A percentile compares a stretch with the other conserved stretches of the same genome.
Conservation (phyloP, 345 rosid species). For the Erysimum cheiranthoides region DNA sequence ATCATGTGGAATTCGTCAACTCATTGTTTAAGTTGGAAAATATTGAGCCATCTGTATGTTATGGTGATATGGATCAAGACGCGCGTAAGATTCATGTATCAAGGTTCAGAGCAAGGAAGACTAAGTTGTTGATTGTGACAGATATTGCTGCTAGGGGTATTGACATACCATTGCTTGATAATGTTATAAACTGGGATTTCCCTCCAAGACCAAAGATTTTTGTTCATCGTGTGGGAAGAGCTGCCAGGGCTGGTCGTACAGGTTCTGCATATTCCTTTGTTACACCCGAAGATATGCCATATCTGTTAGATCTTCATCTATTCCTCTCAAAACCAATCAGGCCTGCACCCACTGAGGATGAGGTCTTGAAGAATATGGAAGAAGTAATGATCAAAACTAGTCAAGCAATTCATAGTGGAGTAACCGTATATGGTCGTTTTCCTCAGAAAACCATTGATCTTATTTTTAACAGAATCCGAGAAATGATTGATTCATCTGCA, state of each 20-base stretch:
- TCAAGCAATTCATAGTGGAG: constrained; percentile 77
- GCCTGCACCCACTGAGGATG: constrained; percentile 93
- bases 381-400: constrained; percentile 74
- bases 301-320: constrained; percentile 88
- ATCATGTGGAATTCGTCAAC: constrained; percentile 95
- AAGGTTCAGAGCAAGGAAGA: constrained; percentile 83
- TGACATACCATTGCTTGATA: constrained; percentile 95
- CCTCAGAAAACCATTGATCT: constrained; percentile 90
- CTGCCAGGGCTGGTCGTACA: constrained; percentile 93
- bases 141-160: constrained; percentile 99
- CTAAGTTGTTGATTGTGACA: constrained; percentile 89
- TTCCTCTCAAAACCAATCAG: constrained; percentile 86
- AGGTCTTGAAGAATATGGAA: constrained; percentile 82
- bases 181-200: constrained; percentile 97
- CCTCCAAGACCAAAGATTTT: constrained; percentile 95
- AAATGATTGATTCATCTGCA: constrained; percentile 79
- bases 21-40: constrained; percentile 78
- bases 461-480: constrained; percentile 72
- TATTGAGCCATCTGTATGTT: constrained; percentile 86
- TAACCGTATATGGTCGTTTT: constrained; percentile 90
- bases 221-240: constrained; percentile 96
- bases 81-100: constrained; percentile 93
- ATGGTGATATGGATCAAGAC: constrained; percentile 99
- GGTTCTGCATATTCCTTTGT: constrained; percentile 92
- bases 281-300: constrained; percentile 91